phyloP scores from a whole-genome alignment of 2,329 filamentous ascomycete genomes.

The Apiospora sp. region DNA sequence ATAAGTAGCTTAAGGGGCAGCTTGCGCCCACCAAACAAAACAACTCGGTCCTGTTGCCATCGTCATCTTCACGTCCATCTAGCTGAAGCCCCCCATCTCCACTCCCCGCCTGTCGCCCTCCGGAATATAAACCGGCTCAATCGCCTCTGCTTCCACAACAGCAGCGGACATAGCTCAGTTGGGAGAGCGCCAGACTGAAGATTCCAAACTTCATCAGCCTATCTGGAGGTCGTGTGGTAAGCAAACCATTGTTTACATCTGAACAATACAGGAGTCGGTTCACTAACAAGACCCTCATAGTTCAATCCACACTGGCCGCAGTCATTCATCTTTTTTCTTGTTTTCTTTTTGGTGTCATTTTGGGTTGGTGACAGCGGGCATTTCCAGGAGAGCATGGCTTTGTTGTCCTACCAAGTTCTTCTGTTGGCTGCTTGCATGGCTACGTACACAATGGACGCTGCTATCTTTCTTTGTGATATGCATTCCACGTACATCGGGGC shows the following conservation, averaged over 20 bases:
- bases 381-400: not conserved
- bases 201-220: not conserved
- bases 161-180: slow-evolving; percentile 8
- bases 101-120: not conserved
- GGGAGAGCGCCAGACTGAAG: slow-evolving; percentile 22
- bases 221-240: slow-evolving; percentile 18
- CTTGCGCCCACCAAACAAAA: not conserved
- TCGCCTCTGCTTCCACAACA: not conserved
- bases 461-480: not conserved
- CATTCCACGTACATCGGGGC: not conserved
- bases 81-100: too few relatives aligned
- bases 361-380: not conserved
- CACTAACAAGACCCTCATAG: not conserved
- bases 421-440: not conserved
- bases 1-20: not conserved
- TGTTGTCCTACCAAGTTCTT: not conserved
- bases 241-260: slow-evolving; percentile 9
- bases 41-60: not conserved
- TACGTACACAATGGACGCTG: not conserved
- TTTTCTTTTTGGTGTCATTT: not conserved
- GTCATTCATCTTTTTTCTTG: not conserved
- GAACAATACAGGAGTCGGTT: not conserved
- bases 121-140: not conserved
- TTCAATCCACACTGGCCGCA: slow-evolving; percentile 22
- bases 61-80: too few relatives aligned